Base-by-base conservation (phyloP, 495 filamentous ascomycete genomes). In the Hypoxylon subgilvum region DNA sequence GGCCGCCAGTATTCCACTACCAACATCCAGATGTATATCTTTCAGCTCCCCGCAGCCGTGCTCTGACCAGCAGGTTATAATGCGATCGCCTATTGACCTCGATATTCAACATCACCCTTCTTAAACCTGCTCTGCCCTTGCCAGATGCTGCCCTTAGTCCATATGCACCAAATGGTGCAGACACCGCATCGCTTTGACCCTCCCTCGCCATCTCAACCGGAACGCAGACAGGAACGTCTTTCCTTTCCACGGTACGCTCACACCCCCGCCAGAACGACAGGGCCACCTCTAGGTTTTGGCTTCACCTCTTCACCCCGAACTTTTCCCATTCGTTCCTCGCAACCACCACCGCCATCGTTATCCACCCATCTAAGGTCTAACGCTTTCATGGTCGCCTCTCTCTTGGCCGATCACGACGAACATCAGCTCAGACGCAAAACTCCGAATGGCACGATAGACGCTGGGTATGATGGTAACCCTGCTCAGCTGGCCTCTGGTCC, bases 401-500 rank as follows among this genome's bases (percentile, higher is more conserved):
- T 72, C 63, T 57, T 64, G 21, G 63, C 69, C 27, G 77, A 78
- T 1, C 63, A 70, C 62, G 63, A 70, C 13, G 92, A 97, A 72
- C 86, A 97, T 72, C 87, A 91, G 47, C 78, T 98, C 32, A 82
- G 94, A 57, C 84, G 94, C 40, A 98, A 98, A 69, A 97, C 94
- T 6, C 94, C 94, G 7, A 95, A 87, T 63, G 94, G 94, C 17
- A 96, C 92, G 14, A 81, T 98, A 48, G 89, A 91, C 45, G 92
- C 90, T 50, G 93, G 91, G 10, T 98, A 98, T 67, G 93, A 97
- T 81, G 93, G 90, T 8, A 90, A 88, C 5, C 83, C 86, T 1
- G 78, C 85, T 21, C 90, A 94, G 69, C 85, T 87, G 67, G 83
- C 82, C 3, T 83, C 85, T 14, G 88, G 89, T 38, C 90, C 90